Evolutionary conservation across 331 rosid species (phyloP), one percentile per base, ranked within the genome.

Genomic region (Stylosanthes scabra): DNA sequence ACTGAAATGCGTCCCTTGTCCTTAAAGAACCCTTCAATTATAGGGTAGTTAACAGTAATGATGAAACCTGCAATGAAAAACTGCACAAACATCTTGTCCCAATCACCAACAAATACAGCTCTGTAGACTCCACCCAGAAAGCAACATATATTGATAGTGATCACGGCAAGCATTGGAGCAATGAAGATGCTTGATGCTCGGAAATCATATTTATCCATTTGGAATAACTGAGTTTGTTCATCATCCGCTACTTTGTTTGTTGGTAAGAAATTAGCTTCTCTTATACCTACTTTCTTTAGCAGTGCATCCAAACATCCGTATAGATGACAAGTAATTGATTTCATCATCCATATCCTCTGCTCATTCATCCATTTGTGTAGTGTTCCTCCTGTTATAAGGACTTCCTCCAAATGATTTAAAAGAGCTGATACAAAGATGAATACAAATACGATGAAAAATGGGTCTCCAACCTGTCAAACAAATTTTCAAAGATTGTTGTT

Each of bases 311-410:
- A 65, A 68, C 91, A 72, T 66, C 92, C 90, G 80, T 85, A 86
- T 8, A 74, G 71, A 49, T 88, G 67, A 25, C 82, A 80, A 3
- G 93, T 90, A 11, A 71, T 66, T 47, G 89, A 80, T 68, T 77
- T 92, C 20, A 92, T 82, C 95, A 92, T 88, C 98, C 96, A 92
- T 5, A 85, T 68, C 66, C 94, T 80, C 13, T 85, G 93, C 69
- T 90, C 96, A 52, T 86, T 86, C 46, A 84, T 70, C 91, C 90
- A 84, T 34, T 83, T 60, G 2, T 39, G 63, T 7, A 82, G 10
- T 52, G 91, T 70, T 47, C 84, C 88, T 41, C 93, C 88, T 13
- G 86, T 80, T 76, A 69, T 5, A 59, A 82, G 34, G 66, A 87
- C 88, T 76, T 87, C 89, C 10, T 54, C 66, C 66, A 82, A 71